Percentiles rank a stretch among this genome's conserved stretches.
Evolutionary conservation across 2,329 filamentous ascomycete species (phyloP).

Genomic region (Nothopassalora personata): DNA sequence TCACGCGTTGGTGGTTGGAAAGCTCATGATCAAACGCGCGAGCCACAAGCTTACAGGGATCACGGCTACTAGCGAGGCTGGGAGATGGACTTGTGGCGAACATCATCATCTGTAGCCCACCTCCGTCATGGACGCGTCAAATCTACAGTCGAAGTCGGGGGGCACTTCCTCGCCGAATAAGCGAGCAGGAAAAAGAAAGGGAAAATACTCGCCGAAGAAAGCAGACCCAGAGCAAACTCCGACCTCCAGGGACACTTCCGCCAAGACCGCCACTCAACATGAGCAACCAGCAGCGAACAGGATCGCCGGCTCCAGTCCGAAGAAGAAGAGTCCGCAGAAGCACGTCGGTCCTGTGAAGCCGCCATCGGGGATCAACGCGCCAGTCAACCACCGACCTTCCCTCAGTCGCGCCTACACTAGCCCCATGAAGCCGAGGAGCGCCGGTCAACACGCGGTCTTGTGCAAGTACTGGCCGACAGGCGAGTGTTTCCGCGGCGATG

Average conservation of each 20-base stretch:
- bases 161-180: neutral
- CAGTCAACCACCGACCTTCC: neutral
- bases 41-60: neutral
- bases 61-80: neutral
- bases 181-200: neutral
- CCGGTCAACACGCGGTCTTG: neutral
- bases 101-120: neutral
- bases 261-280: neutral
- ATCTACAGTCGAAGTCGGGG: neutral
- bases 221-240: neutral
- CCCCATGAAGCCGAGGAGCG: neutral
- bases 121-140: neutral
- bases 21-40: neutral
- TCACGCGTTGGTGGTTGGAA: too few relatives aligned
- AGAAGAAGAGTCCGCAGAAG: neutral
- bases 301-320: neutral
- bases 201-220: neutral
- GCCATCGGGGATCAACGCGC: neutral
- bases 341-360: neutral
- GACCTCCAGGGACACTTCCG: neutral
- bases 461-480: neutral
- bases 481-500: neutral
- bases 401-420: neutral
- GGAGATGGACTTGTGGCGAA: neutral
- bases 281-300: neutral